Evolutionary conservation across 1,284 basidiomycete species (phyloP).

Genomic region (Quambalaria eucalypti): DNA sequence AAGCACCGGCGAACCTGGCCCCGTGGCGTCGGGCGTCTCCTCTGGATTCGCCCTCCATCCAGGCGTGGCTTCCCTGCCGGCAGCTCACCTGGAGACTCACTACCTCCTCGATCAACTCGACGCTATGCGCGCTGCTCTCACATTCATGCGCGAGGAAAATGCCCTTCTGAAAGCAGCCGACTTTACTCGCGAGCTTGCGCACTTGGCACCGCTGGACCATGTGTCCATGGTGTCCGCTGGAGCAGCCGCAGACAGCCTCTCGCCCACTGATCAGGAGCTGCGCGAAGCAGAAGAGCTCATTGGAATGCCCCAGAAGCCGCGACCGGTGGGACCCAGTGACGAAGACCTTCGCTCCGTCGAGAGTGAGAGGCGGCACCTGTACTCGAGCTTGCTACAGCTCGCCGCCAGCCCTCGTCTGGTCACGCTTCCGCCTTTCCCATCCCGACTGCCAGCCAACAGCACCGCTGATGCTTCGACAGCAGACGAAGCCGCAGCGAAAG

Average conservation of each 20-base stretch:
- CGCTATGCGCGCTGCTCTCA: conserved; percentile 75
- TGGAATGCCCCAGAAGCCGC: background rate
- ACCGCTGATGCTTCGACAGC: background rate
- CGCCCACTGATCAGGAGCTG: background rate
- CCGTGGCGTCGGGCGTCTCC: background rate
- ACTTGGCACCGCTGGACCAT: conserved; percentile 52
- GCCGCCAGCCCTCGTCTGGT: conserved; percentile 26
- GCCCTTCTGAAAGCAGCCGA: conserved; percentile 81
- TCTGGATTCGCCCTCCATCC: background rate
- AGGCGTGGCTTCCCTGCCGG: conserved; percentile 5
- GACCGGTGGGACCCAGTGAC: background rate
- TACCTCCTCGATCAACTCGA: conserved; percentile 59
- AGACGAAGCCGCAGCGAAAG: background rate
- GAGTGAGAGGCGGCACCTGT: conserved; percentile 6
- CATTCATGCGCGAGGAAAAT: conserved; percentile 83
- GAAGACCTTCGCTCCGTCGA: background rate
- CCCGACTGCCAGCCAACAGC: background rate
- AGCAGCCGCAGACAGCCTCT: too few species aligned
- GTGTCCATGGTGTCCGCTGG: background rate
- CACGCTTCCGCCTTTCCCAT: conserved; percentile 10
- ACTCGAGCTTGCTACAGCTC: conserved; percentile 6
- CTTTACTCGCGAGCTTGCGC: conserved; percentile 68
- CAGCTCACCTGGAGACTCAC: conserved; percentile 20
- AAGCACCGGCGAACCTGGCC: background rate
- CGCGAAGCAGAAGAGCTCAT: background rate